Evolutionary conservation across 352 stramenopile genomes (phyloP).

Genomic region (Phytophthora brassicae): DNA sequence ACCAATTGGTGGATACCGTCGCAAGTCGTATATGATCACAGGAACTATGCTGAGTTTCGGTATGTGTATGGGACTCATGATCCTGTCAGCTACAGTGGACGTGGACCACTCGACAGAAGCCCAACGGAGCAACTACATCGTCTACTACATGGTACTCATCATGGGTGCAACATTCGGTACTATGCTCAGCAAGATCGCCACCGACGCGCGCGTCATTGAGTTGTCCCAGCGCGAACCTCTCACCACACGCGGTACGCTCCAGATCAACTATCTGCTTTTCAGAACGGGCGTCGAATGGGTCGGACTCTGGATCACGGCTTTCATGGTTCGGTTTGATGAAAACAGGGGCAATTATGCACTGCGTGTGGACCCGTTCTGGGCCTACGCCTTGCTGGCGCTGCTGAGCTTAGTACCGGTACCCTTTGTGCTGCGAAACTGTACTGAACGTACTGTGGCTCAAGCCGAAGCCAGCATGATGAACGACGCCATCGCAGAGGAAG

Average conservation of each 20-base stretch:
- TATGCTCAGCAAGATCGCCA: conserved; percentile 84
- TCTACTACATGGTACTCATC: conserved; percentile 65
- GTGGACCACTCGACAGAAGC: conserved; percentile 31
- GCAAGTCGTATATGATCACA: conserved; percentile 91
- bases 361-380: conserved; percentile 50
- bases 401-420: conserved; percentile 56
- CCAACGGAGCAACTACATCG: conserved; percentile 38
- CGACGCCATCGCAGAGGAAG: conserved; percentile 30
- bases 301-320: conserved; percentile 48
- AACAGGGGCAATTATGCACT: conserved; percentile 49
- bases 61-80: conserved; percentile 54
- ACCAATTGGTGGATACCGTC: conserved; percentile 82
- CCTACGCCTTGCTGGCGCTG: conserved; percentile 52
- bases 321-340: conserved; percentile 46
- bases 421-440: conserved; percentile 66
- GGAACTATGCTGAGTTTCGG: conserved; percentile 61
- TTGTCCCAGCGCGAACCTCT: conserved; percentile 78
- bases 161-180: conserved; percentile 80
- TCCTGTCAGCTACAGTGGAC: conserved; percentile 48
- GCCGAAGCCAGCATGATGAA: conserved; percentile 25
- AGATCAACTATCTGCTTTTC: conserved; percentile 82
- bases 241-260: conserved; percentile 59
- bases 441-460: conserved; percentile 46
- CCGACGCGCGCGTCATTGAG: conserved; percentile 81
- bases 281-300: conserved; percentile 51